Base-by-base conservation (phyloP, 352 stramenopile species). In the Pythium apleroticum region DNA sequence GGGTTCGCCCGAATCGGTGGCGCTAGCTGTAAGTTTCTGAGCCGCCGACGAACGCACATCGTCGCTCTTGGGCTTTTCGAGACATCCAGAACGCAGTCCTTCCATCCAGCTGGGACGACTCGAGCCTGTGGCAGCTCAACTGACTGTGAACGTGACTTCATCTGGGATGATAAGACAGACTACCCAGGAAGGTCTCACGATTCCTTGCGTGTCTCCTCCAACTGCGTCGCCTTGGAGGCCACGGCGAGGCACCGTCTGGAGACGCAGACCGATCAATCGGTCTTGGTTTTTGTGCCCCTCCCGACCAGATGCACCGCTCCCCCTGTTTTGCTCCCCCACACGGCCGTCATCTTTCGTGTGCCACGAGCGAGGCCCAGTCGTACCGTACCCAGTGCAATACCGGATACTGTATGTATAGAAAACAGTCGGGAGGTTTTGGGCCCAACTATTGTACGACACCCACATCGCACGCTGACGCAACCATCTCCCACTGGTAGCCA, bases 201-300 rank as follows among this genome's bases (percentile, higher is more conserved):
- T 28, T 50, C 43, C n/a, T 50, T 50, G 43, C 39, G 39, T 48
- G 5, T n/a, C n/a, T n/a, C n/a, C n/a, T n/a, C n/a, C n/a, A n/a
- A n/a, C n/a, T n/a, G n/a, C n/a, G n/a, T n/a, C n/a, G n/a, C n/a
- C n/a, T n/a, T n/a, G n/a, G n/a, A n/a, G n/a, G n/a, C n/a, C n/a
- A n/a, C n/a, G n/a, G n/a, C 10, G 10, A 24, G 1, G 6, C 43
- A 28, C 43, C 43, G 43, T 22, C 43, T 50, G 43, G 43, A 50
- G 43, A 48, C 41, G 22, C 19, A 22, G 43, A 19, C 43, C 22
- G 43, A 50, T 50, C n/a, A 17, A 50, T 17, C 20, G 4, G 6
- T 24, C 43, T 50, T 28, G n/a, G 43, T 50, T 24, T 50, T 24
- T 50, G 43, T 24, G 19, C 43, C 20, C 10, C 17, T 28, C 43